Percentiles rank a stretch among this genome's conserved stretches.
Evolutionary conservation across 768 basidiomycete genomes (phyloP).

Genomic region (Cubamyces lactineus): DNA sequence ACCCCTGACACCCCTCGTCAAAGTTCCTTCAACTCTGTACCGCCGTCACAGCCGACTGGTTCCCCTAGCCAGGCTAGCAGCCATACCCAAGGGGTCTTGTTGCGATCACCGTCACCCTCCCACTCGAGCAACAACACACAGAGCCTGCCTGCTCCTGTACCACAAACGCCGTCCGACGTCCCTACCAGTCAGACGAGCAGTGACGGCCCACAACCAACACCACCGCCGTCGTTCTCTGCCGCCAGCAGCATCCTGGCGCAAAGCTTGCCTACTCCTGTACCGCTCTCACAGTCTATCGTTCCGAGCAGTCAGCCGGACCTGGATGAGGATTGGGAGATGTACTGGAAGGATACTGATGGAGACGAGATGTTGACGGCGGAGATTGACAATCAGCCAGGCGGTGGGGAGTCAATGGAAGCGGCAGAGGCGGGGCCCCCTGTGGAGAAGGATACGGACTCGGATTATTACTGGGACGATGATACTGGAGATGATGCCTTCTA

Average conservation of each 20-base stretch:
- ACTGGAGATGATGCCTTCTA: slow-evolving; percentile 7
- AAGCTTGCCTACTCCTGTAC: neutral
- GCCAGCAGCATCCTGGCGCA: neutral
- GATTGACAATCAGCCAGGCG: neutral
- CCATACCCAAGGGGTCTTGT: too few species aligned
- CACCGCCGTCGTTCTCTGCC: neutral
- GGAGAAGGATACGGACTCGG: slow-evolving; percentile 18
- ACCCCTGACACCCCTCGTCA: neutral
- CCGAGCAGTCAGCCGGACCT: slow-evolving; percentile 13
- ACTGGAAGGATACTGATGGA: slow-evolving; percentile 1
- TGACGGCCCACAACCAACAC: neutral
- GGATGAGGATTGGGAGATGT: slow-evolving; percentile 17
- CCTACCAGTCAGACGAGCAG: neutral
- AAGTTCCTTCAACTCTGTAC: neutral
- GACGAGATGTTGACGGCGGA: slow-evolving; percentile 8
- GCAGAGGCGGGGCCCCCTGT: slow-evolving; percentile 6
- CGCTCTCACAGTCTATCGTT: slow-evolving; percentile 5
- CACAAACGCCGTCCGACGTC: neutral
- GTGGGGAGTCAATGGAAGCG: neutral
- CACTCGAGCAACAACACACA: too few species aligned
- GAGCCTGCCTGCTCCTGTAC: too few species aligned
- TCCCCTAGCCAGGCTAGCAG: too few species aligned
- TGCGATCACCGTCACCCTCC: neutral
- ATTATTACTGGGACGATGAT: slow-evolving; percentile 22
- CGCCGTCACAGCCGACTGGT: neutral